Evolutionary conservation across 129 eudicot species (phyloP).

Genomic region (Saussurea involucrata): DNA sequence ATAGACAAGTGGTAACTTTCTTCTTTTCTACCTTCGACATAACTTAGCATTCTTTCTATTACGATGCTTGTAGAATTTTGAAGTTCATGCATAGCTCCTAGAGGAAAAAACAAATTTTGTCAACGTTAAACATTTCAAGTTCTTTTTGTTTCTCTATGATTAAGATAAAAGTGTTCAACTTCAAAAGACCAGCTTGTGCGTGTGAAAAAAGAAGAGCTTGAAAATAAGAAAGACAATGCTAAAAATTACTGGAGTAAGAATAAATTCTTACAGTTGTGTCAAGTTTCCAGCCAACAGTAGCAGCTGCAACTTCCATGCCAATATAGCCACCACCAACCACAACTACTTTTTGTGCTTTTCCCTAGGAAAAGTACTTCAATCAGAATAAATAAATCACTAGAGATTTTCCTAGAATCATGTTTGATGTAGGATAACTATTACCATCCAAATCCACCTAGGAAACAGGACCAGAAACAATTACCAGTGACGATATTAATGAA

Average conservation of each 20-base stretch:
- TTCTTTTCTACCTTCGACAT: neutral
- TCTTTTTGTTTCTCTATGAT: neutral
- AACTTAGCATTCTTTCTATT: neutral
- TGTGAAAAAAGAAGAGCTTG: neutral
- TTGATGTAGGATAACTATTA: neutral
- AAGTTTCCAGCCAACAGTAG: constrained; percentile 89
- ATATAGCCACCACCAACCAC: constrained; percentile 98
- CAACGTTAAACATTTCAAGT: neutral
- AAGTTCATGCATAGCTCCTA: neutral
- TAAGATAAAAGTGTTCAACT: no score
- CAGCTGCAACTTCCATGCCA: constrained; percentile 99
- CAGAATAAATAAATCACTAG: neutral
- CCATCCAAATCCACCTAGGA: constrained; percentile 9
- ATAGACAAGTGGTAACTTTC: neutral
- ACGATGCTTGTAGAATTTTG: no score
- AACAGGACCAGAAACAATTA: constrained; percentile 19
- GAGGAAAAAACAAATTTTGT: neutral
- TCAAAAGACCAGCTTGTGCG: neutral
- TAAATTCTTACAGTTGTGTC: constrained; percentile 77
- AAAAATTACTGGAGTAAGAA: neutral
- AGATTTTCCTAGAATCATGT: neutral
- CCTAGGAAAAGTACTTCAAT: constrained; percentile 32
- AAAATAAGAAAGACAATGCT: neutral
- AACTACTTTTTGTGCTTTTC: constrained; percentile 76
- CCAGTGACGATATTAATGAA: constrained; percentile 80